Conservation (phyloP, 1,139 yeast species). For the Candida pseudoviswanathii region DNA sequence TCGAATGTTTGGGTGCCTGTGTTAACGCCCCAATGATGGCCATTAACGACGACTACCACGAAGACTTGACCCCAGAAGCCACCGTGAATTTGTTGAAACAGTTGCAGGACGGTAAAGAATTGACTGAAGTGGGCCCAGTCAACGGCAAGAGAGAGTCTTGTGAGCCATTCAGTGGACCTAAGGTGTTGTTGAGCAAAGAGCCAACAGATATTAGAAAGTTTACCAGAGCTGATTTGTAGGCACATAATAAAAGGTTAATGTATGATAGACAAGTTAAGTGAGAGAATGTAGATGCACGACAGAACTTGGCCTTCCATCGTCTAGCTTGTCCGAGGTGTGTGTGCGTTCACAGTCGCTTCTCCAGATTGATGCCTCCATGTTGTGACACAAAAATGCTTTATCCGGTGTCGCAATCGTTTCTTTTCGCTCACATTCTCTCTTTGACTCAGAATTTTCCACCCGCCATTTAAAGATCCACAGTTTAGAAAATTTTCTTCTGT, state of each 20-base stretch:
- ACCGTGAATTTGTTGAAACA: slow-evolving; percentile 64
- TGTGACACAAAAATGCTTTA: neutral
- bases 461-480: too few species aligned
- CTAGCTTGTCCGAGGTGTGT: too few species aligned
- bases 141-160: slow-evolving; percentile 63
- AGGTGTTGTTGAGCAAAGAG: slow-evolving; percentile 59
- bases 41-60: slow-evolving; percentile 79
- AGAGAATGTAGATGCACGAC: too few species aligned
- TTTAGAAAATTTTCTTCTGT: neutral
- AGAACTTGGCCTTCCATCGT: too few species aligned
- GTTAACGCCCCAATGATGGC: slow-evolving; percentile 91
- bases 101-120: slow-evolving; percentile 63
- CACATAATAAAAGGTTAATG: too few species aligned
- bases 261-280: slow-evolving; percentile 3
- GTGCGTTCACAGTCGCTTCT: too few species aligned
- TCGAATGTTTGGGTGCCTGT: slow-evolving; percentile 92
- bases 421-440: neutral
- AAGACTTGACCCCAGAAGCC: slow-evolving; percentile 75
- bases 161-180: slow-evolving; percentile 76
- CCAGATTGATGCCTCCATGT: too few species aligned
- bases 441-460: slow-evolving; percentile 5
- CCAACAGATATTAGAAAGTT: slow-evolving; percentile 68
- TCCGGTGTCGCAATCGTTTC: neutral
- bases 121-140: slow-evolving; percentile 67
- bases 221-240: slow-evolving; percentile 37